Conservation (phyloP, 2,329 filamentous ascomycete species). For the Tolypocladium endophyticum region DNA sequence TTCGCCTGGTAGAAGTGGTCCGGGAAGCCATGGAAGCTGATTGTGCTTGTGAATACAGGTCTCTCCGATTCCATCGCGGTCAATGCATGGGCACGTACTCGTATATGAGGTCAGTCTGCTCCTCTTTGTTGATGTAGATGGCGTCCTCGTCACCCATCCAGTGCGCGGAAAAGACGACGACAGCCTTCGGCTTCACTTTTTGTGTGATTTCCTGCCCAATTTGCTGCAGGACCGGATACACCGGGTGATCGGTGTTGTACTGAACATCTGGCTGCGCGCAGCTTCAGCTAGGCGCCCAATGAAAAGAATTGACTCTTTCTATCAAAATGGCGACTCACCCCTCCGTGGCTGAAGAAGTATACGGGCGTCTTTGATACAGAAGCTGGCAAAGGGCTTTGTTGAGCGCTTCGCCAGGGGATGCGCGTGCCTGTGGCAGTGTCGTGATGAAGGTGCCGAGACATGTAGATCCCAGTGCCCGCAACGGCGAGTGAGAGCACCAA, state of each 20-base stretch:
- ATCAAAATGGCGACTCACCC: conserved; percentile 18
- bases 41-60: conserved; percentile 8
- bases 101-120: conserved; percentile 57
- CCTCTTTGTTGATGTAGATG: conserved; percentile 56
- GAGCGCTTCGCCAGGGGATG: not conserved
- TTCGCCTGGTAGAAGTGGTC: conserved; percentile 56
- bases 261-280: conserved; percentile 49
- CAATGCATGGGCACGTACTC: conserved; percentile 31
- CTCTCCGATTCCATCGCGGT: not conserved
- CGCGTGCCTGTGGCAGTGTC: not conserved
- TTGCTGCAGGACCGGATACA: conserved; percentile 50
- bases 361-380: conserved; percentile 20
- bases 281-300: not conserved
- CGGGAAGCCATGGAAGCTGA: conserved; percentile 61
- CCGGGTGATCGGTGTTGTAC: conserved; percentile 58
- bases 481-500: not conserved
- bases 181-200: conserved; percentile 58
- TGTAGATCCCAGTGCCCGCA: not conserved
- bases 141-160: conserved; percentile 52
- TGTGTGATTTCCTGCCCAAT: conserved; percentile 62
- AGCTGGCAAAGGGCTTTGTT: no score
- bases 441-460: not conserved
- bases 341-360: conserved; percentile 41
- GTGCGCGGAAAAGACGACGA: conserved; percentile 69
- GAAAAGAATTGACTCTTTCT: not conserved